These are phyloP conservation scores for Vigna nakashimae DNA, from an alignment of 306 rosid species.

Conservation along the genomic window DNA sequence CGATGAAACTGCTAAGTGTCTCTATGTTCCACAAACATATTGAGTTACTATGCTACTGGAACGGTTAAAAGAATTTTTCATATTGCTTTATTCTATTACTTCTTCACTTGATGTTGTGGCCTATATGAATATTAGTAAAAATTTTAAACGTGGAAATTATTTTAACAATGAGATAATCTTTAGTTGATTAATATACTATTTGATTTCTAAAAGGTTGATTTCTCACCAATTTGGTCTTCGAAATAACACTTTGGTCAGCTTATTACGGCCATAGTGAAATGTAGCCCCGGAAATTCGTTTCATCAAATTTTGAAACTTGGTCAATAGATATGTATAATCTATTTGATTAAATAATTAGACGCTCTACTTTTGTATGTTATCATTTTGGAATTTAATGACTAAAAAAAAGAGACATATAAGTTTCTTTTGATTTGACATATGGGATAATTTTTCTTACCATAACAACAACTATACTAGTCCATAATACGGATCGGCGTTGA, in stretches of 20 bases:
- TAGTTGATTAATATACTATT: background rate
- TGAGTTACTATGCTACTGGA: background rate
- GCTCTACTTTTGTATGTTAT: too few species aligned
- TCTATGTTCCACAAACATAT: background rate
- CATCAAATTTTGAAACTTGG: too few species aligned
- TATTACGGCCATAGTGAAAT: background rate
- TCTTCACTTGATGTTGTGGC: constrained; percentile 16
- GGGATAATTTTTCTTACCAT: too few species aligned
- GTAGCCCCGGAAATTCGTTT: too few species aligned
- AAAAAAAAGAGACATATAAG: too few species aligned
- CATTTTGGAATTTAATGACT: too few species aligned
- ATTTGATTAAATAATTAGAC: too few species aligned
- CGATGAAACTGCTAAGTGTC: constrained; percentile 24
- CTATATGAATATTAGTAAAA: constrained; percentile 1
- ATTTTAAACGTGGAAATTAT: background rate
- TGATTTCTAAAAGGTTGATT: constrained; percentile 26
- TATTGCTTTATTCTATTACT: constrained; percentile 20
- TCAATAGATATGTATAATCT: too few species aligned
- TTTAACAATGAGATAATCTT: constrained; percentile 13
- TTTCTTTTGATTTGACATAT: too few species aligned
- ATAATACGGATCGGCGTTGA: too few species aligned
- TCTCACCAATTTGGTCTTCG: background rate
- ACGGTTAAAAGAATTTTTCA: constrained; percentile 9
- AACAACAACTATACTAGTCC: too few species aligned
- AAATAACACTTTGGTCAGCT: background rate